Conservation (phyloP, 768 basidiomycete genomes). For the Boletellus ananas region DNA sequence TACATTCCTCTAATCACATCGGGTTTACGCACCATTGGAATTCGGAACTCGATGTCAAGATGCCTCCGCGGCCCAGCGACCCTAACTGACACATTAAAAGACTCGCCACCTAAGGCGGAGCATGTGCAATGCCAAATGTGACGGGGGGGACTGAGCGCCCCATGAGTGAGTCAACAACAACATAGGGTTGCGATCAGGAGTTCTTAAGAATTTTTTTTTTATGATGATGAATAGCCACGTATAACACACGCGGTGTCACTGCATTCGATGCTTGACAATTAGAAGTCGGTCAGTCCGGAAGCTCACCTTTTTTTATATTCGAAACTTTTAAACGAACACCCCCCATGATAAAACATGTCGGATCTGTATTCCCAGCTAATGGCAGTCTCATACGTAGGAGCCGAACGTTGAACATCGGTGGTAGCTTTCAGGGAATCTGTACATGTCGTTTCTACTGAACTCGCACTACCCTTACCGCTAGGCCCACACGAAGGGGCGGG, state of each 20-base stretch:
- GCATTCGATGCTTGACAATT: conserved; percentile 9
- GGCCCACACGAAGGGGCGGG: background rate
- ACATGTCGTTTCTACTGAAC: conserved; percentile 7
- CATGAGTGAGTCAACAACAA: conserved; percentile 22
- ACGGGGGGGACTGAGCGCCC: conserved; percentile 4
- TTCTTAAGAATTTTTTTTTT: conserved; percentile 22
- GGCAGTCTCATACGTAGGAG: background rate
- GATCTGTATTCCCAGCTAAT: conserved; percentile 2
- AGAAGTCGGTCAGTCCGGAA: conserved; percentile 4
- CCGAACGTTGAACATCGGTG: conserved; percentile 1
- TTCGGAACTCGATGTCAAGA: conserved; percentile 1
- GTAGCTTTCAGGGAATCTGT: background rate
- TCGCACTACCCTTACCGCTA: conserved; percentile 16
- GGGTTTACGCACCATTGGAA: conserved; percentile 1
- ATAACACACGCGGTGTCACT: conserved; percentile 10
- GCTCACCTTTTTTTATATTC: background rate
- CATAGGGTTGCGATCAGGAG: conserved; percentile 10
- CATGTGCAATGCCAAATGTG: background rate
- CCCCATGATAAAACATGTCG: conserved; percentile 1
- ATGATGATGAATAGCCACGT: conserved; percentile 21
- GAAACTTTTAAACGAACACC: conserved; percentile 1
- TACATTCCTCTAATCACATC: conserved; percentile 11
- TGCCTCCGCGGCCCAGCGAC: background rate
- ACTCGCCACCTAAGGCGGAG: background rate
- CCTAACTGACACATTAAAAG: background rate